Conservation (phyloP, 1,139 yeast genomes). For the Yamadazyma conglobata region DNA sequence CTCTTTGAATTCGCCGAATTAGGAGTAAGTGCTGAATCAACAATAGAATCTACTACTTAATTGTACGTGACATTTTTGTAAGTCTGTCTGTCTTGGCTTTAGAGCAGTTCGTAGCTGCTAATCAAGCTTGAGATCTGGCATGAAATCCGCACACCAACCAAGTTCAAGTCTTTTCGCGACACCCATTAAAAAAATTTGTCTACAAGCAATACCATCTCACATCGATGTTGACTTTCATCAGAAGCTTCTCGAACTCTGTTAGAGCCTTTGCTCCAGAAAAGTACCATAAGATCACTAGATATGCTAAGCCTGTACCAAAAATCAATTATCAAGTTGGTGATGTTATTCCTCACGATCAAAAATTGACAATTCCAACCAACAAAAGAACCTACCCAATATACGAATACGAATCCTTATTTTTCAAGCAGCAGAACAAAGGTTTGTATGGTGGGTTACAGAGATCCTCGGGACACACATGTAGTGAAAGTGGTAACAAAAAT, state of each 20-base stretch:
- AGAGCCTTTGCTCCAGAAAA: slow-evolving; percentile 19
- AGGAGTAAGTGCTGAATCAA: too few species aligned
- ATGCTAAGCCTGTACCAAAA: slow-evolving; percentile 36
- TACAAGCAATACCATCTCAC: too few species aligned
- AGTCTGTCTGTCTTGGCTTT: too few species aligned
- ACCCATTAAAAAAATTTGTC: too few species aligned
- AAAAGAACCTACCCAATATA: slow-evolving; percentile 65
- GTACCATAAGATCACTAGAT: slow-evolving; percentile 39
- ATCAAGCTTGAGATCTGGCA: too few species aligned
- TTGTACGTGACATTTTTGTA: too few species aligned
- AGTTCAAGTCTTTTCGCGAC: too few species aligned
- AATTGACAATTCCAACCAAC: slow-evolving; percentile 43
- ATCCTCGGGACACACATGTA: slow-evolving; percentile 70
- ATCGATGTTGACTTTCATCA: slow-evolving; percentile 6
- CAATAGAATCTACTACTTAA: too few species aligned
- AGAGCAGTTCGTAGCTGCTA: too few species aligned
- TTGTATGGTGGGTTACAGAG: slow-evolving; percentile 86
- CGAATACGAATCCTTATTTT: slow-evolving; percentile 72
- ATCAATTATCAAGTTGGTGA: slow-evolving; percentile 38
- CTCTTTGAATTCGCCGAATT: too few species aligned
- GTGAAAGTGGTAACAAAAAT: slow-evolving; percentile 72
- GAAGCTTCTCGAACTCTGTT: slow-evolving; percentile 8
- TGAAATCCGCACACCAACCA: too few species aligned
- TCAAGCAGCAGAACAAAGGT: slow-evolving; percentile 84
- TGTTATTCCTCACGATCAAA: slow-evolving; percentile 22